Evolutionary conservation across 768 basidiomycete genomes (phyloP).

Genomic region (Leccinum barrowsii): DNA sequence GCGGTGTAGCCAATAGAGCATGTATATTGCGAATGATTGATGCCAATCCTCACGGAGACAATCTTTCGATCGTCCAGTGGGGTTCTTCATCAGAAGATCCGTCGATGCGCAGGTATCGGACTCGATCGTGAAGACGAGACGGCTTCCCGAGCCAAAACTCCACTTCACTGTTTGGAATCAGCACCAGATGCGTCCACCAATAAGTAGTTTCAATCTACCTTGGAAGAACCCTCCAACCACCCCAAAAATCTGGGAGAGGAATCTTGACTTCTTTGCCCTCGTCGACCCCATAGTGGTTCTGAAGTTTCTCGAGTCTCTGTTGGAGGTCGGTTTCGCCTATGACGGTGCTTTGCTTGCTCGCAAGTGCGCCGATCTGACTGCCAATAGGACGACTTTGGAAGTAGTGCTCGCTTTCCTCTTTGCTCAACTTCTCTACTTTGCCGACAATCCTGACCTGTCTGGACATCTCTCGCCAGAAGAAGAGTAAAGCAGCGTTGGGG

Average conservation of each 20-base stretch:
- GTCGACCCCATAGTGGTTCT: conserved; percentile 53
- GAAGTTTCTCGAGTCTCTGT: conserved; percentile 53
- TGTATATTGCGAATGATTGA: neutral
- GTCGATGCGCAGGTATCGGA: conserved; percentile 64
- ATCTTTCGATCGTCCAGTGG: conserved; percentile 74
- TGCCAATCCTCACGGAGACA: conserved; percentile 56
- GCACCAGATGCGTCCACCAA: neutral
- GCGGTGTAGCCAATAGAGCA: neutral
- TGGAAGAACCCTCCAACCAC: conserved; percentile 94
- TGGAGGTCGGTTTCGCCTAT: conserved; percentile 72
- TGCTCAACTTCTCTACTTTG: conserved; percentile 70
- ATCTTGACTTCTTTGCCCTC: conserved; percentile 44
- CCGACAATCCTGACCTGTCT: conserved; percentile 84
- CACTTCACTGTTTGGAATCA: conserved; percentile 61
- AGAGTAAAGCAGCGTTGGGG: conserved; percentile 76
- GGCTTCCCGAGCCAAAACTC: conserved; percentile 98
- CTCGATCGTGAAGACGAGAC: conserved; percentile 89
- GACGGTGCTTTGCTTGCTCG: conserved; percentile 81
- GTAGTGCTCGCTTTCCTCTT: conserved; percentile 77
- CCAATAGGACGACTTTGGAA: conserved; percentile 79
- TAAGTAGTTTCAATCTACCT: conserved; percentile 41
- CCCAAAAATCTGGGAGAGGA: conserved; percentile 90
- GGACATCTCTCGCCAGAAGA: conserved; percentile 89
- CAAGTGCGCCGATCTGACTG: conserved; percentile 89
- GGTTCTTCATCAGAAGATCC: conserved; percentile 46